These are phyloP conservation scores for Hapsidospora chrysogenum DNA, from an alignment of 495 filamentous ascomycete genomes.

Conservation along the genomic window DNA sequence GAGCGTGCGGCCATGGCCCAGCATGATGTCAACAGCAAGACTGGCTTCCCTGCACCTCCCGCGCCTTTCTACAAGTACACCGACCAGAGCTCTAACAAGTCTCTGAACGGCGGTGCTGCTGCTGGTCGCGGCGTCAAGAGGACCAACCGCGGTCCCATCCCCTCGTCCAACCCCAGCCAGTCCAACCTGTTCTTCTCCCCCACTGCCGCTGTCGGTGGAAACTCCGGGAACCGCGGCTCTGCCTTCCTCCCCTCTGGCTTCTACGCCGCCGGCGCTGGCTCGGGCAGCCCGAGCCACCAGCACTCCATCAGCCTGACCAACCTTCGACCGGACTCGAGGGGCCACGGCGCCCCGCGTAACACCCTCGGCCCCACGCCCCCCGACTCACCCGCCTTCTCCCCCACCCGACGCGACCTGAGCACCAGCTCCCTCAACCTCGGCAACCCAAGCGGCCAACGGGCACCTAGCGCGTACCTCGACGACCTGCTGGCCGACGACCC, in stretches of 20 bases:
- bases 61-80: constrained; percentile 39
- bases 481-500: constrained; percentile 62
- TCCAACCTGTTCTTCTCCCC: constrained; percentile 83
- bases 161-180: constrained; percentile 29
- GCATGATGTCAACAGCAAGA: constrained; percentile 47
- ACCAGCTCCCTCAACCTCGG: constrained; percentile 54
- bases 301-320: constrained; percentile 36
- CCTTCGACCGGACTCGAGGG: constrained; percentile 34
- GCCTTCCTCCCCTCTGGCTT: constrained; percentile 85
- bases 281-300: constrained; percentile 30
- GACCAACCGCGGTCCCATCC: constrained; percentile 21
- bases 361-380: constrained; percentile 42
- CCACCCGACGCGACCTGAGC: constrained; percentile 33
- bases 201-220: constrained; percentile 43
- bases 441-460: constrained; percentile 50
- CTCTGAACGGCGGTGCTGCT: constrained; percentile 34
- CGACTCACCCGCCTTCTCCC: constrained; percentile 39
- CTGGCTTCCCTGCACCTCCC: constrained; percentile 28
- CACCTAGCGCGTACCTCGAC: constrained; percentile 84
- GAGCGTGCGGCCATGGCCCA: constrained; percentile 60
- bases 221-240: constrained; percentile 34
- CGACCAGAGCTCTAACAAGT: constrained; percentile 42
- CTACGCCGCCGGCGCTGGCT: constrained; percentile 50
- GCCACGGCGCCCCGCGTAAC: constrained; percentile 24
- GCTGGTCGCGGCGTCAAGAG: constrained; percentile 15